Base-by-base conservation (phyloP, 78 protist genomes). In the Dictyostelium capitatum region DNA sequence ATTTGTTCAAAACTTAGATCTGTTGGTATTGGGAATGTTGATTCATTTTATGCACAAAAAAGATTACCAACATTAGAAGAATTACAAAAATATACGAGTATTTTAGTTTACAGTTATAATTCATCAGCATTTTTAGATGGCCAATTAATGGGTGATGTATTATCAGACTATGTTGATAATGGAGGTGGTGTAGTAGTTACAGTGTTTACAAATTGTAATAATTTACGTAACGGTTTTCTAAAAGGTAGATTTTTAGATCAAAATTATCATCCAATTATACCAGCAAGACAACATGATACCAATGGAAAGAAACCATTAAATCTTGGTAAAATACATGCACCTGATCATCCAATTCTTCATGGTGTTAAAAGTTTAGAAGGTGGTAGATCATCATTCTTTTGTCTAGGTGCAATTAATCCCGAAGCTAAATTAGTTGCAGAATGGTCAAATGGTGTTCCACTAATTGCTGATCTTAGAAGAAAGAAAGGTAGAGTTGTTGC, bases 101-200 rank as follows among this genome's bases (percentile, higher is more conserved):
- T 87, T 59, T 77, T 87, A 51, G 50, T 87, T 43, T 87, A 87
- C 37, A 77, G 84, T 87, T 87, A 87, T 25, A 87, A 87, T 64
- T 77, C 84, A 77, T 77, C 84, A 5, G 93, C 93, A 17, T 87
- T 87, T 50, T 46, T 87, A 62, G 72, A 65, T 77, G 93, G 93
- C 50, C 84, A 77, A 65, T 32, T 54, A 9, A 87, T 87, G 93
- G 93, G 93, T 65, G 93, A 87, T 77, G 84, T 87, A 3, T n/a
- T 87, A 25, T 19, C 93, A 0, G 93, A 87, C 19, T 87, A 87
- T 87, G 84, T 87, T 4, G 93, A 87, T 46, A 87, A 87, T 77
- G 93, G 93, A 32, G 93, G 93, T 32, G 93, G 93, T 64, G 93
- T 87, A 14, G 93, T 87, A 6, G 93, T 87, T 23, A 87, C 93